Evolutionary conservation across 805 yeast genomes (phyloP), one percentile per base, ranked within the genome.

Genomic region (Schwanniomyces vanrijiae): DNA sequence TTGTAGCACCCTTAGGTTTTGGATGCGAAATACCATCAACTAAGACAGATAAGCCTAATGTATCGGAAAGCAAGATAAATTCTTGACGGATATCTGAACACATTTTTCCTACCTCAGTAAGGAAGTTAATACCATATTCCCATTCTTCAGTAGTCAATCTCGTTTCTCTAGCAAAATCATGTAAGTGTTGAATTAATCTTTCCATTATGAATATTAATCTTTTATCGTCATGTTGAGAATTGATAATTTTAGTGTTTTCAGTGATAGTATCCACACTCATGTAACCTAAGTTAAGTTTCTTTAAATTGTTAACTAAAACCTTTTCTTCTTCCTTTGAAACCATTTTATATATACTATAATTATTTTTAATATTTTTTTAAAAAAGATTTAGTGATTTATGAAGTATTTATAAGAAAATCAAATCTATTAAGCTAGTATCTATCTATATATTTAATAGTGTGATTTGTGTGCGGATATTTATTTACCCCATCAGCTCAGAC

Each of bases 21-120:
- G 61, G 61, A 40, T 57, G 55, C 10, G 59, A 55, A 14, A 57
- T 38, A 13, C 51, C 48, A 35, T 57, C 61, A 13, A 57, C 61
- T 31, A 57, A 47, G 13, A 57, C 60, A 1, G 59, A 55, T 28
- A 57, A 40, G 2, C 60, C 61, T 39, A 56, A 47, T 7, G 55
- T 49, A 37, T 57, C 61, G 10, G 55, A 49, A 31, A 57, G 45
- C 35, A 57, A 49, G 11, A 57, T 50, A 37, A 57, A 57, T 44
- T 56, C 61, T 40, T 53, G 61, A 25, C 61, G 46, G 19, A 57
- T 53, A 38, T 54, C 59, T 9, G 59, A 44, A 45, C 55, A 54
- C 47, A 48, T 57, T 38, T 56, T 22, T 16, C 61, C 61, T 19
- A 48, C 51, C 31, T 54, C 49, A 13, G 60, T 57, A 24, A 57